These are phyloP conservation scores for Diaporthe ampelina DNA, from an alignment of 2,329 filamentous ascomycete genomes.

Conservation along the genomic window DNA sequence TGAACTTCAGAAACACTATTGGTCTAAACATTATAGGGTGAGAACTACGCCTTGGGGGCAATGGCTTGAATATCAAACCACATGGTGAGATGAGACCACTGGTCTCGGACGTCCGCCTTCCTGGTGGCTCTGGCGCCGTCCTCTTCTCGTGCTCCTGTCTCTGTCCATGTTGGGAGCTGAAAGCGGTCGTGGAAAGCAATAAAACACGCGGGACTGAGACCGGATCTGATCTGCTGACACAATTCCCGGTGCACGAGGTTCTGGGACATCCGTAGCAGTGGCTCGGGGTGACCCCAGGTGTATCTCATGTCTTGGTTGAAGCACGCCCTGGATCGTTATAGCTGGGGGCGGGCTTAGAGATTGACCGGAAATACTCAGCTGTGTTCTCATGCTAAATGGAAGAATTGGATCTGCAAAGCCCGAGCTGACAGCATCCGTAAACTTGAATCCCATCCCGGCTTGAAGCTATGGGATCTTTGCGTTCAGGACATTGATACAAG, in stretches of 20 bases:
- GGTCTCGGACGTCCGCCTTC: slow-evolving; percentile 23
- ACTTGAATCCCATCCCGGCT: not conserved
- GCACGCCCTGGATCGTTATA: not conserved
- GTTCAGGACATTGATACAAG: not conserved
- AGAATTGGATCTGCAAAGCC: not conserved
- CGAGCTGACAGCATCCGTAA: not conserved
- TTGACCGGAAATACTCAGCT: not conserved
- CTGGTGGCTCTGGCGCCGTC: slow-evolving; percentile 2
- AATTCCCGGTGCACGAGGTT: slow-evolving; percentile 4
- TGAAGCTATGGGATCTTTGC: not conserved
- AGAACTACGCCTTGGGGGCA: not conserved
- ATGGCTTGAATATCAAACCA: slow-evolving; percentile 14
- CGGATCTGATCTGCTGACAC: slow-evolving; percentile 3
- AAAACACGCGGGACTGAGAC: slow-evolving; percentile 24
- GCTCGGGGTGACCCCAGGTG: not conserved
- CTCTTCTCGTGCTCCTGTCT: slow-evolving; percentile 10
- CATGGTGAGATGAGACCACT: slow-evolving; percentile 26
- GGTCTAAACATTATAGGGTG: not conserved
- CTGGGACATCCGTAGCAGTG: not conserved
- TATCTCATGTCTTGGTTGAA: not conserved
- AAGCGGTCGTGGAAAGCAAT: not conserved
- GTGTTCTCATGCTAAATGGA: not conserved
- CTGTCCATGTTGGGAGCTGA: slow-evolving; percentile 4
- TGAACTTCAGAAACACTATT: not conserved
- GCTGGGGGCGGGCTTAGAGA: not conserved